Percentiles rank a stretch among this genome's conserved stretches.
phyloP scores from a whole-genome alignment of 1,284 basidiomycete species.

The Pulchroboletus neoregius region DNA sequence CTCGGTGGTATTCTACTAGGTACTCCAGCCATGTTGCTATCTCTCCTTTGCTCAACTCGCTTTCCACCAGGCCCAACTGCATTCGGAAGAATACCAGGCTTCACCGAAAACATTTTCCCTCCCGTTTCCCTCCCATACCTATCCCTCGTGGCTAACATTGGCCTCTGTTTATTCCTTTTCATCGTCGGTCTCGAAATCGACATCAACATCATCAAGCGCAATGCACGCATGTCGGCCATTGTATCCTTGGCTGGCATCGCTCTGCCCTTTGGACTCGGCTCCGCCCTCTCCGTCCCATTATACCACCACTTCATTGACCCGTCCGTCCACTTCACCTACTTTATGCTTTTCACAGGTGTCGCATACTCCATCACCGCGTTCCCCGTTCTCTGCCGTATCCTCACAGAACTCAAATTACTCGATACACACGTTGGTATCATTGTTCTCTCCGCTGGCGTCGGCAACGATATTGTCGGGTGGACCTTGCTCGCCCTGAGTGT shows the following conservation, averaged over 20 bases:
- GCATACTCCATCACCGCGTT: conserved; percentile 93
- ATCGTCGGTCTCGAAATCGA: conserved; percentile 89
- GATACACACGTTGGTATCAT: conserved; percentile 92
- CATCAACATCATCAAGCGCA: conserved; percentile 70
- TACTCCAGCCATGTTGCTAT: conserved; percentile 5
- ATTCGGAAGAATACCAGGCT: conserved; percentile 33
- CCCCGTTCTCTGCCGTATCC: conserved; percentile 86
- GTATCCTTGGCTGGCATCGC: conserved; percentile 67
- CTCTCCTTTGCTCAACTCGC: neutral
- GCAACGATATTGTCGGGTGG: conserved; percentile 84
- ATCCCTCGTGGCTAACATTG: conserved; percentile 81
- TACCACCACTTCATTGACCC: conserved; percentile 78
- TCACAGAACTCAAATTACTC: conserved; percentile 78
- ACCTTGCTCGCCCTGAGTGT: conserved; percentile 80
- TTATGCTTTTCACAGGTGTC: conserved; percentile 92
- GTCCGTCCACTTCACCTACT: conserved; percentile 73
- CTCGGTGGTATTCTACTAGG: conserved; percentile 71
- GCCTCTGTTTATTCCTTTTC: conserved; percentile 88
- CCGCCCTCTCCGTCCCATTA: conserved; percentile 76
- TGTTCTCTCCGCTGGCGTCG: conserved; percentile 90
- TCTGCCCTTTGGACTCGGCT: conserved; percentile 82
- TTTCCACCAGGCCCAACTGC: conserved; percentile 54
- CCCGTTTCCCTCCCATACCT: conserved; percentile 66
- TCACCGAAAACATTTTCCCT: conserved; percentile 67
- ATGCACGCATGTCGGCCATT: conserved; percentile 62